Evolutionary conservation across 495 filamentous ascomycete genomes (phyloP).

Genomic region (Aspergillus saccharolyticus): DNA sequence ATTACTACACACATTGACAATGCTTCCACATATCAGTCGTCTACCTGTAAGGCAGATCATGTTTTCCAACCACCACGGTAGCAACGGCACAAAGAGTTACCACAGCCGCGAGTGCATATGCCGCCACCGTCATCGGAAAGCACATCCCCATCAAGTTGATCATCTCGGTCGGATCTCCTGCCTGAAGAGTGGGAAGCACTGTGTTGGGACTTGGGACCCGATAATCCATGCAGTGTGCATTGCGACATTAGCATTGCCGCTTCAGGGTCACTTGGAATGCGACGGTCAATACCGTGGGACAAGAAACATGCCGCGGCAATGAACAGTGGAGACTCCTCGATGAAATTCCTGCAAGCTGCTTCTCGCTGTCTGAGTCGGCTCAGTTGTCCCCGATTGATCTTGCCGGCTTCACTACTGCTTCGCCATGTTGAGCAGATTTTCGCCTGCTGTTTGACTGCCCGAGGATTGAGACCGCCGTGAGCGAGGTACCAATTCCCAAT

Average conservation of each 20-base stretch:
- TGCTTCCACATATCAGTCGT: neutral
- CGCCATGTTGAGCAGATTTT: conserved; percentile 43
- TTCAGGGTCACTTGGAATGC: too few relatives aligned
- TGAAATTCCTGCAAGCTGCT: conserved; percentile 42
- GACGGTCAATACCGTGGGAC: too few relatives aligned
- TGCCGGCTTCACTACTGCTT: conserved; percentile 44
- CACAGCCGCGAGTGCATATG: conserved; percentile 37
- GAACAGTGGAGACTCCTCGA: conserved; percentile 47
- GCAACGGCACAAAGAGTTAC: conserved; percentile 36
- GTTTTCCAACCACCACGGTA: conserved; percentile 47
- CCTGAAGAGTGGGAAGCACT: conserved; percentile 29
- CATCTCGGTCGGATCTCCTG: conserved; percentile 30
- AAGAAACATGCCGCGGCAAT: too few relatives aligned
- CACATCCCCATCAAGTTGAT: conserved; percentile 41
- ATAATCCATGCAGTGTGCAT: too few relatives aligned
- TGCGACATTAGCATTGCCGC: too few relatives aligned
- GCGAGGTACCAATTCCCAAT: conserved; percentile 45
- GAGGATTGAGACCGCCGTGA: conserved; percentile 39
- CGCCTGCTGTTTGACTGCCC: conserved; percentile 36
- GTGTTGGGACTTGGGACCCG: too few relatives aligned
- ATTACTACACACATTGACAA: too few relatives aligned
- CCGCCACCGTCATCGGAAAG: conserved; percentile 41
- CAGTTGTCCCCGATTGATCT: conserved; percentile 40
- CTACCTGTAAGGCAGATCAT: conserved; percentile 33
- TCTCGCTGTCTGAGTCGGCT: conserved; percentile 44